phyloP scores from a whole-genome alignment of 495 filamentous ascomycete genomes.

The Apodospora peruviana region DNA sequence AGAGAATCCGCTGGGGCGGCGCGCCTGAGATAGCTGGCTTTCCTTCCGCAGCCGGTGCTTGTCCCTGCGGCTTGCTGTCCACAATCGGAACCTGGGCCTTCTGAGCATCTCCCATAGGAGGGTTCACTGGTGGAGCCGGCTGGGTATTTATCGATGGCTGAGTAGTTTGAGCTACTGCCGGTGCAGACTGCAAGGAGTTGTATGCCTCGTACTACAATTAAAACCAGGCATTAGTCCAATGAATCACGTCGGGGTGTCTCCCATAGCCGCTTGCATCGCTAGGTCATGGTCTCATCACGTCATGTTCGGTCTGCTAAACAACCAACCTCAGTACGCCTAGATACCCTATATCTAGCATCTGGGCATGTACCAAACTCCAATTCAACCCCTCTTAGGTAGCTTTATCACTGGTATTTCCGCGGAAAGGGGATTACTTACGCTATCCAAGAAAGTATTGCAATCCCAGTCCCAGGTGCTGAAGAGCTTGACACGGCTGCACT shows the following conservation, averaged over 20 bases:
- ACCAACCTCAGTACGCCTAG: too few species aligned
- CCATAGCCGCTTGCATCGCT: not conserved
- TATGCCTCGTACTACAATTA: conserved; percentile 39
- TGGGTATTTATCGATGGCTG: conserved; percentile 20
- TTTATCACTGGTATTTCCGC: conserved; percentile 28
- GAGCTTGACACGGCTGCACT: conserved; percentile 83
- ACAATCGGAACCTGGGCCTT: conserved; percentile 18
- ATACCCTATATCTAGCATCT: not conserved
- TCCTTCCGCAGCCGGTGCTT: conserved; percentile 4
- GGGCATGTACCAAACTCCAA: not conserved
- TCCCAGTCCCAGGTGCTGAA: conserved; percentile 93
- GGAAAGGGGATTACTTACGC: conserved; percentile 58
- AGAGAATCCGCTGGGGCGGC: conserved; percentile 50
- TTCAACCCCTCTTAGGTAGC: conserved; percentile 21
- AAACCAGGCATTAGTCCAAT: not conserved
- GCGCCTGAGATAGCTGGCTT: conserved; percentile 36
- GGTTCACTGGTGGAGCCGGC: conserved; percentile 16
- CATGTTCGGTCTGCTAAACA: too few species aligned
- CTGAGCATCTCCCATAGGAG: conserved; percentile 10
- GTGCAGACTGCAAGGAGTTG: conserved; percentile 22
- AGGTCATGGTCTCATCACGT: not conserved
- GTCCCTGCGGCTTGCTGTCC: conserved; percentile 1
- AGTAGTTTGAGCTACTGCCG: conserved; percentile 27
- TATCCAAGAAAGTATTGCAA: conserved; percentile 84
- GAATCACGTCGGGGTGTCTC: conserved; percentile 1